Evolutionary conservation across 108 stramenopile genomes (phyloP).

Genomic region (Nitzschia palea): DNA sequence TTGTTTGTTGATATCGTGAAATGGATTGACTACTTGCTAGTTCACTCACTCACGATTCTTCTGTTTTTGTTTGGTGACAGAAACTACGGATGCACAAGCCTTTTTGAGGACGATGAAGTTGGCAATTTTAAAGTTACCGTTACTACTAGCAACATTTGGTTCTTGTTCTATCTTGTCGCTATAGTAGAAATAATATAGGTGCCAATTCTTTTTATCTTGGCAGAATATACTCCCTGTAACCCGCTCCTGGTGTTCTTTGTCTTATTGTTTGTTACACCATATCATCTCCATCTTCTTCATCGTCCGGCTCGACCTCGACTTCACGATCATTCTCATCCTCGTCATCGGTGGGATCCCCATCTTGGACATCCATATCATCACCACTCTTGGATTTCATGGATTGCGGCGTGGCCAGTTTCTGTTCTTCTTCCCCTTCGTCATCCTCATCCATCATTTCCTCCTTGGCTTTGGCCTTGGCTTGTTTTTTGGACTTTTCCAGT

Average conservation of each 20-base stretch:
- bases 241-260: no score
- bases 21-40: neutral
- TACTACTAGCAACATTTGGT: no score
- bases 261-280: no score
- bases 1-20: slow-evolving; percentile 11
- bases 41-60: neutral
- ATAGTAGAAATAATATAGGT: no score
- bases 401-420: slow-evolving; percentile 14
- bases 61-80: neutral
- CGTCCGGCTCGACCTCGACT: slow-evolving; percentile 22
- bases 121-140: no score
- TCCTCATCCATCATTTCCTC: slow-evolving; percentile 15
- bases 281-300: slow-evolving; percentile 41
- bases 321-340: slow-evolving; percentile 31
- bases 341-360: slow-evolving; percentile 27
- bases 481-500: slow-evolving; percentile 74
- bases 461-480: slow-evolving; percentile 58
- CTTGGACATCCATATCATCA: slow-evolving; percentile 12
- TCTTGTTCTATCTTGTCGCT: no score
- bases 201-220: no score
- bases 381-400: slow-evolving; percentile 12
- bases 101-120: no score
- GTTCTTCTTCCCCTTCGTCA: slow-evolving; percentile 15
- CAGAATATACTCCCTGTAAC: no score
- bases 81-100: no score